Base-by-base conservation (phyloP, 768 basidiomycete species). In the Trametes elegans region DNA sequence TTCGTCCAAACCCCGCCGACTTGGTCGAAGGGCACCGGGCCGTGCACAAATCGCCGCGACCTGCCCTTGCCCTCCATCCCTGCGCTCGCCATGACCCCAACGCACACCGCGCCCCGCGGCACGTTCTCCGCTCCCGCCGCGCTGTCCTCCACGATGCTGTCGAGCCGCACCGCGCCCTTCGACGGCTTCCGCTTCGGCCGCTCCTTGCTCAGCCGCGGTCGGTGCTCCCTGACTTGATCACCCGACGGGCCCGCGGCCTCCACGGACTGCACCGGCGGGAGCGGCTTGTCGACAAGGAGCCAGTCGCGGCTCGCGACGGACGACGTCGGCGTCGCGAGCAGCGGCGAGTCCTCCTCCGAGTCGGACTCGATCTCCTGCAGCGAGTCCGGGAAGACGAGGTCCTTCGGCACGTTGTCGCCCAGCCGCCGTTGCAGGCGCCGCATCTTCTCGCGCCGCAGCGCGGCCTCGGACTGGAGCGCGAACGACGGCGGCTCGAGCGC, bases 401-500 rank as follows among this genome's bases (percentile, higher is more conserved):
- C 74, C 2, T 77, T 59, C 7, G 87, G 87, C 19, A 88, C 80
- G 24, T 77, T 80, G 18, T 85, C 75, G 0, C 87, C 87, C 3
- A 89, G 75, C 60, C 71, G 83, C 62, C 76, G 79, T 47, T 81
- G 74, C 45, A 89, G 71, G 28, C 80, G 74, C 44, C 85, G 84
- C 76, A 89, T 81, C 68, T 87, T 88, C 60, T 73, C 70, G 42
- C 79, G 76, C 21, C 82, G 76, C 14, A 75, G 43, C 39, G 68
- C 64, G 18, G 68, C 71, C 3, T 75, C 62, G 7, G 79, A 75
- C 2, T 77, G 72, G 34, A 80, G 73, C 21, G 62, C 62, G 64
- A 79, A 76, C 1, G 66, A 62, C 10, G 57, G 55, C 5, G 55
- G 47, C 23, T 56, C 43, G 16, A 40, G 43, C 0, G 48, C 32